Evolutionary conservation across 1,139 yeast genomes (phyloP), one percentile per base, ranked within the genome.

Genomic region (Hansenula sp.): DNA sequence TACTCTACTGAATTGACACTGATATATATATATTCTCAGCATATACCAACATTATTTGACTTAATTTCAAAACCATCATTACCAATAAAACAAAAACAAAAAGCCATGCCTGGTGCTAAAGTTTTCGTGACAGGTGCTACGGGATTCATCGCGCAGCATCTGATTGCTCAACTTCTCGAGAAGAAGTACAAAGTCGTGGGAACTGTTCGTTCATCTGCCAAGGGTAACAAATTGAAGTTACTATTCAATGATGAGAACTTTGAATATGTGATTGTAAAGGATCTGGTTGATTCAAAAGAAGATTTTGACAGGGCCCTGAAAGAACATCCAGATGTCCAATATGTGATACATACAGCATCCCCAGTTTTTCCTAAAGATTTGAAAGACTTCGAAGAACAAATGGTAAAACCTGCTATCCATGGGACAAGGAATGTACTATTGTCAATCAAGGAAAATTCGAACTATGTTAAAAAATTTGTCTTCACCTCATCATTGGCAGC

Each of bases 401-500:
- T 64, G 33, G 57, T 76, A 36, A 59, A 61, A 15, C 81, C 82
- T 0, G 82, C 83, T 3, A 59, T 76, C 33, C 57, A 68, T 39
- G 83, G 83, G 30, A 75, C 81, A 7, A 54, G 55, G 28, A 63
- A 66, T 43, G 61, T 75, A 19, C 62, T 77, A 41, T 54, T 60
- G n/a, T 67, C 79, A 3, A 65, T 74, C 39, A 61, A 66, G 48
- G 56, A 62, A 29, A 57, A 63, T 47, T 80, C 73, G 5, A 69
- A 75, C 3, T 66, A 70, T 24, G 74, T 80, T 35, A 71, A 68
- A 45, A 66, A 70, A 25, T 73, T 79, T 36, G 80, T 77, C 9
- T 54, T 75, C 29, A 79, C 84, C 1, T 77, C 84, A 0, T 76
- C 83, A 3, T 67, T 66, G 52, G 80, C 78, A 11, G 70, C 81